Conservation (phyloP, 306 rosid genomes). For the Phaseolus lunatus region DNA sequence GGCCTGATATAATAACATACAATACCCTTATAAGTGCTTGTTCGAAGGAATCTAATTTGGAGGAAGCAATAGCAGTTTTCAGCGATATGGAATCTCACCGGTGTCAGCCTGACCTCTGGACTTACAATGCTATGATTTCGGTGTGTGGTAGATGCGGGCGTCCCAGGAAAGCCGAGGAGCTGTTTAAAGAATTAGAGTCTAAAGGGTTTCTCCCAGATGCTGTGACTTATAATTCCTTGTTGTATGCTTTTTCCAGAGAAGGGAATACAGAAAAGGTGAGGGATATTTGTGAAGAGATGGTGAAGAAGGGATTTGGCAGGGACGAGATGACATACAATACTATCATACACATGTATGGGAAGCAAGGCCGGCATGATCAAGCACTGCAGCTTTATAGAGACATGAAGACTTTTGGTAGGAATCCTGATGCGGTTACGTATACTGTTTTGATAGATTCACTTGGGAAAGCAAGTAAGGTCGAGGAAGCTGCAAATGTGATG, state of each 20-base stretch:
- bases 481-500: slow-evolving; percentile 81
- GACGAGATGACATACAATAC: slow-evolving; percentile 99
- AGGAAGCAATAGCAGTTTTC: slow-evolving; percentile 72
- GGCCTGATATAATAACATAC: slow-evolving; percentile 87
- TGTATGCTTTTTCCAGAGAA: slow-evolving; percentile 87
- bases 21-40: slow-evolving; percentile 94
- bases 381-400: slow-evolving; percentile 81
- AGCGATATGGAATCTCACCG: slow-evolving; percentile 68
- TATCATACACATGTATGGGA: slow-evolving; percentile 88
- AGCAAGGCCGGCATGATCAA: slow-evolving; percentile 75
- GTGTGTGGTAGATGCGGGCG: slow-evolving; percentile 87
- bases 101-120: slow-evolving; percentile 95
- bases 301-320: slow-evolving; percentile 78
- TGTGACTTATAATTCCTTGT: slow-evolving; percentile 84
- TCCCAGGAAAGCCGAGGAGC: slow-evolving; percentile 70
- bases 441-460: slow-evolving; percentile 91
- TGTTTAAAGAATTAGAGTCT: slow-evolving; percentile 76
- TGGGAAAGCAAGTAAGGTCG: slow-evolving; percentile 86
- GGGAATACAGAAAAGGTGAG: slow-evolving; percentile 69
- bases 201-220: slow-evolving; percentile 93
- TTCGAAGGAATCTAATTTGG: slow-evolving; percentile 81
- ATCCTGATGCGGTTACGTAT: slow-evolving; percentile 84
- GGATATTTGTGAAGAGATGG: slow-evolving; percentile 82
- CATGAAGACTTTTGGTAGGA: slow-evolving; percentile 75
- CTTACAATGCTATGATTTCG: slow-evolving; percentile 96